Conservation (phyloP, 495 filamentous ascomycete genomes). For the Corynascus novoguineensis region DNA sequence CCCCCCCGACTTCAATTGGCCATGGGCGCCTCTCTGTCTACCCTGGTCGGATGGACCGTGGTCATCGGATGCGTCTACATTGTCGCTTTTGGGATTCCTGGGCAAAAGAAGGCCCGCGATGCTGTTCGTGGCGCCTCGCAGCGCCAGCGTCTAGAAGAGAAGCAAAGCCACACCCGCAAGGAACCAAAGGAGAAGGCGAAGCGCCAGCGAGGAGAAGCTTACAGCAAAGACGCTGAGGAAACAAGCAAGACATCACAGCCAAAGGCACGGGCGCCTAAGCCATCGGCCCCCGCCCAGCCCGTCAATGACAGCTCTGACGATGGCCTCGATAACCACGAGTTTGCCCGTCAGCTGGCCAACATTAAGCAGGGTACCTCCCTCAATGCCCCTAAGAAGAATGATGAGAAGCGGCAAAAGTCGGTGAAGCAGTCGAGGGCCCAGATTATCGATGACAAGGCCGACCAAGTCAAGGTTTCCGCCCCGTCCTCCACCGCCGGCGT, state of each 20-base stretch:
- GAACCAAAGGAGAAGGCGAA: constrained; percentile 33
- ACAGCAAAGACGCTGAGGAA: constrained; percentile 23
- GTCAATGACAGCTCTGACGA: constrained; percentile 45
- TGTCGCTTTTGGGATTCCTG: constrained; percentile 18
- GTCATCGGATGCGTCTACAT: constrained; percentile 47
- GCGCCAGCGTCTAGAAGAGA: constrained; percentile 32
- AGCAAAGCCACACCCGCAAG: constrained; percentile 33
- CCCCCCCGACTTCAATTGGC: constrained; percentile 17
- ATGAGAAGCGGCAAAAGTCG: constrained; percentile 57
- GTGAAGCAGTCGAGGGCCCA: constrained; percentile 52
- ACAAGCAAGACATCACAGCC: constrained; percentile 31
- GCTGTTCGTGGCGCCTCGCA: constrained; percentile 11
- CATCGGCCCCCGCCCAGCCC: constrained; percentile 12
- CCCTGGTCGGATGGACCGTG: constrained; percentile 52
- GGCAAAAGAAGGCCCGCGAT: constrained; percentile 19
- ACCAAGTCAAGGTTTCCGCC: constrained; percentile 41
- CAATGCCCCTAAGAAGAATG: constrained; percentile 49
- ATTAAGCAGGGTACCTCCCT: constrained; percentile 59
- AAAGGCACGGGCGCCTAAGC: constrained; percentile 27
- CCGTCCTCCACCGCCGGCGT: constrained; percentile 69
- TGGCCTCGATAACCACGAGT: constrained; percentile 62
- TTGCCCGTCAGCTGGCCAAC: constrained; percentile 63
- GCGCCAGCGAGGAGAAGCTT: constrained; percentile 26
- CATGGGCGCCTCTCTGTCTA: constrained; percentile 43
- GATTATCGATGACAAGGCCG: constrained; percentile 30